A percentile compares a stretch with the other conserved stretches of the same genome.
Evolutionary conservation across 345 rosid genomes (phyloP).

Genomic region (Lepidium aucheri): DNA sequence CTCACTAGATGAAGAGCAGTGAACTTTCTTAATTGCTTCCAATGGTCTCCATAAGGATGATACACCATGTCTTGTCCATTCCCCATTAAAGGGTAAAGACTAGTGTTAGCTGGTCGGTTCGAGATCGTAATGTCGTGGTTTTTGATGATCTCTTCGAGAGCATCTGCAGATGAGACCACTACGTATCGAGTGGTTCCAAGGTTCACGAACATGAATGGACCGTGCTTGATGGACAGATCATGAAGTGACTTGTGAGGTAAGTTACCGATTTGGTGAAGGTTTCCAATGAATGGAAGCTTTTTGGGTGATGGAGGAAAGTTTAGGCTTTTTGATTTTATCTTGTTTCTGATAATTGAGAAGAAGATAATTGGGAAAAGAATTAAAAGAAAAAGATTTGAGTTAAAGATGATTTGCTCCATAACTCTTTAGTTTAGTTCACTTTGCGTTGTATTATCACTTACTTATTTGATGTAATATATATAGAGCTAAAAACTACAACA

Average conservation of each 20-base stretch:
- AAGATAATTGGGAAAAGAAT: constrained; percentile 1
- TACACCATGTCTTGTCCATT: constrained; percentile 22
- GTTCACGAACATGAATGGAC: constrained; percentile 25
- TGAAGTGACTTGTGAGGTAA: constrained; percentile 24
- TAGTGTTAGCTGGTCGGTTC: not conserved
- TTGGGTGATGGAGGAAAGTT: constrained; percentile 27
- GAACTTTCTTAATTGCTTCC: constrained; percentile 20
- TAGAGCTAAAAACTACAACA: not conserved
- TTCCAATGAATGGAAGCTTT: constrained; percentile 22
- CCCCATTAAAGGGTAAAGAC: not conserved
- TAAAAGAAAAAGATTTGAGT: not conserved
- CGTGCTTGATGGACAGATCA: constrained; percentile 12
- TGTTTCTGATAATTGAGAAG: not conserved
- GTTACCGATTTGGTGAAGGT: constrained; percentile 18
- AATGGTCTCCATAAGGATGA: constrained; percentile 28
- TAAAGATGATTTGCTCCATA: too few species aligned
- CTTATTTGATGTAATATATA: not conserved
- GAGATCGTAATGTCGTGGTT: constrained; percentile 20
- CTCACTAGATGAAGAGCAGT: constrained; percentile 11
- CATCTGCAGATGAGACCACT: constrained; percentile 18
- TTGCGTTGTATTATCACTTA: not conserved
- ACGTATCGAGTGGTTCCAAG: constrained; percentile 20
- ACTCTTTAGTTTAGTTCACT: too few species aligned
- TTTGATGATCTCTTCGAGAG: constrained; percentile 15
- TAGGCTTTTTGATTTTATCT: not conserved